Evolutionary conservation across 495 filamentous ascomycete genomes (phyloP).

Genomic region (Opeltia flavorubescens): DNA sequence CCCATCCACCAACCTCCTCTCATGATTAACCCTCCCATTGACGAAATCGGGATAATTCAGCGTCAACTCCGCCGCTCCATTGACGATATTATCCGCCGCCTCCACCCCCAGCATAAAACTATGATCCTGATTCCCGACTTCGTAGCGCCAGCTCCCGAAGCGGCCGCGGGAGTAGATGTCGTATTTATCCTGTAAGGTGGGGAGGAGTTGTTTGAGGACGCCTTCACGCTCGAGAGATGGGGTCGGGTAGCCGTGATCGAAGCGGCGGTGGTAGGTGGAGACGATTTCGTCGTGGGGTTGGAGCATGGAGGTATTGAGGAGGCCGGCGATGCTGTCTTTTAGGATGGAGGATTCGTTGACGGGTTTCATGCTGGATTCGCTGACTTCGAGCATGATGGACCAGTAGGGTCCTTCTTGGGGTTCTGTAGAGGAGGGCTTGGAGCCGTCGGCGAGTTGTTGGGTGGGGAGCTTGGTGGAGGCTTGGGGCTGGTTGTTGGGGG

Average conservation of each 20-base stretch:
- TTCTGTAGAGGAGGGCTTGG: constrained; percentile 51
- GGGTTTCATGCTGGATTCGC: constrained; percentile 89
- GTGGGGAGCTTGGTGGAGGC: constrained; percentile 75
- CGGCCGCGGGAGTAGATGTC: constrained; percentile 93
- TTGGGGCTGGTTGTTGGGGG: constrained; percentile 89
- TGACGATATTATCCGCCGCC: constrained; percentile 89
- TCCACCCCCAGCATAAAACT: constrained; percentile 98
- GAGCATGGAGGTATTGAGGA: constrained; percentile 95
- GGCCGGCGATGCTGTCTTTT: constrained; percentile 82
- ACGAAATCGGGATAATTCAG: constrained; percentile 99
- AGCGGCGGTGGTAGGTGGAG: constrained; percentile 94
- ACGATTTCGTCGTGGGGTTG: constrained; percentile 84
- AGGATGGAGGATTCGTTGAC: constrained; percentile 74
- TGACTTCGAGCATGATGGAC: constrained; percentile 99
- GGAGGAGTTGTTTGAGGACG: constrained; percentile 81
- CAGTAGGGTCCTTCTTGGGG: constrained; percentile 87
- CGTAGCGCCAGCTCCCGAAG: constrained; percentile 97
- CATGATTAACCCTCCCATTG: constrained; percentile 76
- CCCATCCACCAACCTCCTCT: constrained; percentile 75
- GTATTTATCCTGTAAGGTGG: constrained; percentile 65
- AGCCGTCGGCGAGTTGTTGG: constrained; percentile 69
- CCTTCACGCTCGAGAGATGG: constrained; percentile 90
- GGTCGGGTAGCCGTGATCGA: constrained; percentile 98
- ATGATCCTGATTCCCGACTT: constrained; percentile 96
- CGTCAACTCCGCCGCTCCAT: constrained; percentile 86